Base-by-base conservation (phyloP, 371 early-diverging fungal species). In the Mortierella sp. region DNA sequence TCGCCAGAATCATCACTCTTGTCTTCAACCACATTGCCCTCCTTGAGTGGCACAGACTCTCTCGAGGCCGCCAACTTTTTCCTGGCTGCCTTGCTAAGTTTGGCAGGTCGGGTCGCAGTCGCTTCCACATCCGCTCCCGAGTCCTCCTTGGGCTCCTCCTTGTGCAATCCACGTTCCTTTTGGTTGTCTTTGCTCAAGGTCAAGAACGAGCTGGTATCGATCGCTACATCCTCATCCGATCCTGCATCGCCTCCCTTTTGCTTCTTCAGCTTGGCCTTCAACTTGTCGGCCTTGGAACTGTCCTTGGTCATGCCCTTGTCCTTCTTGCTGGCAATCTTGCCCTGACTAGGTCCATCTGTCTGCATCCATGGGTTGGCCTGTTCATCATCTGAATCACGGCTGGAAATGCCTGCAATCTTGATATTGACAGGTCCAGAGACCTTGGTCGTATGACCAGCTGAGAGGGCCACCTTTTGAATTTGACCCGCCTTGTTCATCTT, bases 361-460 rank as follows among this genome's bases (percentile, higher is more conserved):
- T 87, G 84, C 4, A 92, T 81, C 93, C 93, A 92, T 15, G 92
- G 92, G 73, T 92, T 93, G 25, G 72, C 58, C 23, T 73, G 61
- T 2, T 73, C 80, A 3, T 80, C 77, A 9, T 56, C 69, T 7
- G 76, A 68, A 28, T 50, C 50, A 43, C 51, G 66, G 46, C 37
- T 3, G 37, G 37, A 37, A 16, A 48, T 52, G 25, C 72, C 67
- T 15, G 74, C 65, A n/a, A 82, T 62, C 37, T 82, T 83, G 18
- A 87, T 72, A 3, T 82, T 57, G 23, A 91, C 76, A 14, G 85
- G 83, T 48, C 87, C 88, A 21, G 86, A 81, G 2, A 91, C 86
- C 57, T 84, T 82, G 25, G 88, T 88, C 16, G 81, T 84, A 51
- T 92, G 91, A 15, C 87, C 84, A 52, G 83, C 86, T 37, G 86